Percentiles rank a stretch among this genome's conserved stretches.
Evolutionary conservation across 352 stramenopile species (phyloP).

Genomic region (Phytophthora europaea): DNA sequence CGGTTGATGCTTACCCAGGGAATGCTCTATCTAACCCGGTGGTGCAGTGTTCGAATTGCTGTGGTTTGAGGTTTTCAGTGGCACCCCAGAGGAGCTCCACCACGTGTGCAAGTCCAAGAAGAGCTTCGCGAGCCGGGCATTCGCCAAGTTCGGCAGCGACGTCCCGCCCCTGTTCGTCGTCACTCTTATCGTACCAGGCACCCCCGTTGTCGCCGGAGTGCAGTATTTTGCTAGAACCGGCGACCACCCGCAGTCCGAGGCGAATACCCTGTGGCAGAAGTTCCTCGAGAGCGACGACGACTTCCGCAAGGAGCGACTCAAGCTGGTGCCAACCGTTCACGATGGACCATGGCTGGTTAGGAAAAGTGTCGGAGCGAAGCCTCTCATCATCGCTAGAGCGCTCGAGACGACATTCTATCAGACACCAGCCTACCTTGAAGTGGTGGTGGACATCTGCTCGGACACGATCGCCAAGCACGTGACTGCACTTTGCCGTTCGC

Average conservation of each 20-base stretch:
- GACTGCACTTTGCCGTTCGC: conserved; percentile 76
- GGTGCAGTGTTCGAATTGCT: conserved; percentile 80
- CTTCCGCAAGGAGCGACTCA: conserved; percentile 81
- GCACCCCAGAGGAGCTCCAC: conserved; percentile 71
- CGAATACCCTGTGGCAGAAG: conserved; percentile 62
- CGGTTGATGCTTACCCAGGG: neutral
- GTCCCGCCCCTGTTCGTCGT: conserved; percentile 81
- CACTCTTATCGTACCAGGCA: conserved; percentile 77
- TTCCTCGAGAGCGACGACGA: conserved; percentile 73
- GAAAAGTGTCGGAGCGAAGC: conserved; percentile 83
- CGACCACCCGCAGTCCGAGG: conserved; percentile 37
- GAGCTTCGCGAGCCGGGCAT: conserved; percentile 71
- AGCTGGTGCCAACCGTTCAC: conserved; percentile 82
- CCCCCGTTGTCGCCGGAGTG: conserved; percentile 70
- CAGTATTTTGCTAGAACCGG: conserved; percentile 80
- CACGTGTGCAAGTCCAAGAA: conserved; percentile 76
- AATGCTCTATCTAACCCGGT: neutral
- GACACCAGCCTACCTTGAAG: conserved; percentile 74
- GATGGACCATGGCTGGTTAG: conserved; percentile 87
- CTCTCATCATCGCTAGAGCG: conserved; percentile 77
- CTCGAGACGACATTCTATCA: conserved; percentile 76
- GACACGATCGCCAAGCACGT: conserved; percentile 82
- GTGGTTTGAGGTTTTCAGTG: conserved; percentile 86
- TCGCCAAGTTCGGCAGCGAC: conserved; percentile 72
- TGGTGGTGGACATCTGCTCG: conserved; percentile 81